Base-by-base conservation (phyloP, 805 yeast genomes). In the Nakazawaea wickerhamii region DNA sequence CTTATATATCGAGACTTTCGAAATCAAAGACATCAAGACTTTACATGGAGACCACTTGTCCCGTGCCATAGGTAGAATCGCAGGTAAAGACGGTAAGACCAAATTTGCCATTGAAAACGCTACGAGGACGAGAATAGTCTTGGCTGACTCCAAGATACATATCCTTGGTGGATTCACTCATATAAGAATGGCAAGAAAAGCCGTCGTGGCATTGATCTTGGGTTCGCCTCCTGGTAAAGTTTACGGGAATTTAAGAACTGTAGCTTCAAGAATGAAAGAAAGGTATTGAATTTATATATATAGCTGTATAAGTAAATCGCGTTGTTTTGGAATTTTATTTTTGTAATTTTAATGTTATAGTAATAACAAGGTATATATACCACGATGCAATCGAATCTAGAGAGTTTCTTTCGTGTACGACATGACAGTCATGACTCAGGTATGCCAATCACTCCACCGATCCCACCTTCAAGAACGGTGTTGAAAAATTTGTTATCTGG, bases 201-300 rank as follows among this genome's bases (percentile, higher is more conserved):
- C 98, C 13, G 96, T 93, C 25, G 96, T 93, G 47, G 79, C 91
- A 50, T 74, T 93, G 59, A 93, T 93, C 67, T 75, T 93, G 55
- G 99, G 99, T 70, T 82, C 95, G 48, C 99, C 98, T 31, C 99
- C 99, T 30, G 97, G 98, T 51, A 93, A 93, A 65, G 96, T 93
- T 45, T 93, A 93, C 60, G 98, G 98, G 51, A 93, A 93, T 63
- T 74, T 93, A 64, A 85, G 99, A 68, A 88, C 95, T 30, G 95
- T 93, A 53, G 96, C 98, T 36, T 86, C 97, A 10, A 79, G 99
- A 67, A 78, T 93, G 82, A 93, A 93, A 69, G 99, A 93, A 66
- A 81, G 98, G 58, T 93, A 85, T 63, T 93, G 65, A 38, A n/a
- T n/a, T 23, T 22, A n/a, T n/a, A n/a, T n/a, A n/a, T n/a, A n/a